Percentiles rank a stretch among this genome's conserved stretches.
phyloP scores from a whole-genome alignment of 768 basidiomycete species.

The Gloeopeniophorella convolvens region DNA sequence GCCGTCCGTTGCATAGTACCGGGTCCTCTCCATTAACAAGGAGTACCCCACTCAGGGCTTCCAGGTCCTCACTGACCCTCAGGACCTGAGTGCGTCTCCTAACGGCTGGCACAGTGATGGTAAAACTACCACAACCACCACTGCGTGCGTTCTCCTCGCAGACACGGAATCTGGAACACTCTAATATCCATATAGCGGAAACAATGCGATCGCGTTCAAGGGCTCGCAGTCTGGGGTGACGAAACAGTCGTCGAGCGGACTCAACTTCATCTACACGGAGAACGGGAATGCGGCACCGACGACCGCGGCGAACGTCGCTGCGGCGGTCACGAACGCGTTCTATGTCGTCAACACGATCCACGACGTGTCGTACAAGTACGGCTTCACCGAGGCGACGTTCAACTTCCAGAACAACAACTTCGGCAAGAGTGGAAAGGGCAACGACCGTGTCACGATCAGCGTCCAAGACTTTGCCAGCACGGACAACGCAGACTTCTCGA shows the following conservation, averaged over 20 bases:
- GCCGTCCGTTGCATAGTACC: too few relatives aligned
- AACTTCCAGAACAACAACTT: slow-evolving; percentile 59
- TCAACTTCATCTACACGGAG: slow-evolving; percentile 37
- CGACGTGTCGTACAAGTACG: slow-evolving; percentile 45
- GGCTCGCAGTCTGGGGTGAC: slow-evolving; percentile 27
- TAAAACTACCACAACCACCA: slow-evolving; percentile 30
- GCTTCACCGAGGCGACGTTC: slow-evolving; percentile 52
- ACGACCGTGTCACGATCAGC: slow-evolving; percentile 44
- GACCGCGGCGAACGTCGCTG: slow-evolving; percentile 41
- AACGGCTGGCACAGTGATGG: slow-evolving; percentile 46
- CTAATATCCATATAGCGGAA: slow-evolving; percentile 24
- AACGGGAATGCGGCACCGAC: slow-evolving; percentile 33
- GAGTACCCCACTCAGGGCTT: slow-evolving; percentile 46
- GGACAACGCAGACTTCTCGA: slow-evolving; percentile 41
- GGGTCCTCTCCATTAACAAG: slow-evolving; percentile 45
- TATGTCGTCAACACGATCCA: slow-evolving; percentile 58
- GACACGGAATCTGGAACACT: not conserved
- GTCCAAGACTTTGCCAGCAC: slow-evolving; percentile 42
- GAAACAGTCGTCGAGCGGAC: slow-evolving; percentile 32
- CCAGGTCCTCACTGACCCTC: slow-evolving; percentile 43
- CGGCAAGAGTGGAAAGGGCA: slow-evolving; percentile 42
- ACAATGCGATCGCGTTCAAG: slow-evolving; percentile 35
- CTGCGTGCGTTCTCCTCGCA: slow-evolving; percentile 16
- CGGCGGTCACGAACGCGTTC: slow-evolving; percentile 51
- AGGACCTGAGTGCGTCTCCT: slow-evolving; percentile 48